These are phyloP conservation scores for Phytophthora megakarya DNA, from an alignment of 352 stramenopile genomes.

Conservation along the genomic window DNA sequence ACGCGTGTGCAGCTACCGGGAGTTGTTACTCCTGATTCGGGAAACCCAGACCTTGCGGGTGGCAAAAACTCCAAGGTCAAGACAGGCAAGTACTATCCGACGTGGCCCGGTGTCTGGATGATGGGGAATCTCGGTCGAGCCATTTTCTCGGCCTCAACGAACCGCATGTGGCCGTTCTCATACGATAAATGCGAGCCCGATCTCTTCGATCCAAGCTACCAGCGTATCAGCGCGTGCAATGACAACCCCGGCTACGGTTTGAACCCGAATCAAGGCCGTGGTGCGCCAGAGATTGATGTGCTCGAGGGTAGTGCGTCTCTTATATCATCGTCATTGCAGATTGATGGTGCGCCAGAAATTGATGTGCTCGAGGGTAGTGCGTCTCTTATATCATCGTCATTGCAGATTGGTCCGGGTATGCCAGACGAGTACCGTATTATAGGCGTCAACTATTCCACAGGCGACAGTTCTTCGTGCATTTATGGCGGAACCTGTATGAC, in stretches of 20 bases:
- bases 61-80: conserved; percentile 56
- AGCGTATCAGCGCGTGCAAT: no score
- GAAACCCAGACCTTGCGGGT: conserved; percentile 45
- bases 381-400: conserved; percentile 81
- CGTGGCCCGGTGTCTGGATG: conserved; percentile 96
- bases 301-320: no score
- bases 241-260: no score
- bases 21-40: conserved; percentile 44
- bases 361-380: conserved; percentile 93
- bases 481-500: conserved; percentile 51
- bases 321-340: no score
- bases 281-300: no score
- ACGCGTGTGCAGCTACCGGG: conserved; percentile 89
- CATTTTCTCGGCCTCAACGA: conserved; percentile 91
- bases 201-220: conserved; percentile 52
- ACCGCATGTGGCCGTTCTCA: conserved; percentile 96
- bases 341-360: conserved; percentile 94
- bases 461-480: conserved; percentile 35
- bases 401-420: conserved; percentile 88
- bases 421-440: conserved; percentile 62
- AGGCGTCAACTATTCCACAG: conserved; percentile 35
- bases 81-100: conserved; percentile 69
- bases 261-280: no score
- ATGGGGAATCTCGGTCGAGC: no score
- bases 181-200: conserved; percentile 91